Percentiles rank a stretch among this genome's conserved stretches.
These are phyloP conservation scores for Dictyostelium brefeldianum DNA, from an alignment of 78 protist genomes.

Conservation along the genomic window DNA sequence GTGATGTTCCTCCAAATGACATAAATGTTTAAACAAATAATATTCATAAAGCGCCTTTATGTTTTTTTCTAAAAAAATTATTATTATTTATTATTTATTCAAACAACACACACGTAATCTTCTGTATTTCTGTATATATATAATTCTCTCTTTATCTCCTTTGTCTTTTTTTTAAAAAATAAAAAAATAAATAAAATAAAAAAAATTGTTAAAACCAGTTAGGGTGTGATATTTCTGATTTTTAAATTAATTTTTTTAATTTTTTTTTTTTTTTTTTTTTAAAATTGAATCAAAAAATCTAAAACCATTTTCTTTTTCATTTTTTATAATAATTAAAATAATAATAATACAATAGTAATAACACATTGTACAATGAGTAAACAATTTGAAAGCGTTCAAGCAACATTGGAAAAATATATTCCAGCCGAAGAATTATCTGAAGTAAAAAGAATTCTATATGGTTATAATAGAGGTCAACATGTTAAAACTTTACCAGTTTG, in stretches of 20 bases:
- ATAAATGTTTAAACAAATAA: background rate
- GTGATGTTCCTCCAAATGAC: background rate
- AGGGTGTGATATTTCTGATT: no score
- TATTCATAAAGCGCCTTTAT: no score
- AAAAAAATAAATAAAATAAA: no score
- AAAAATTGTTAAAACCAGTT: no score
- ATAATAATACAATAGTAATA: background rate
- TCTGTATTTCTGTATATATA: no score
- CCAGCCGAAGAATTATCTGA: constrained; percentile 85
- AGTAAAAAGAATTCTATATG: constrained; percentile 87
- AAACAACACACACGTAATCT: background rate
- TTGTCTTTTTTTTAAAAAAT: no score
- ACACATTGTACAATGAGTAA: background rate
- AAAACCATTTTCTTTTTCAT: background rate
- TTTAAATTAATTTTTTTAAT: background rate
- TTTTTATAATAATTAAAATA: background rate
- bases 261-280: background rate
- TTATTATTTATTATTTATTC: background rate
- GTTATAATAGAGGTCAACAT: constrained; percentile 62
- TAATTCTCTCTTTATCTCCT: no score
- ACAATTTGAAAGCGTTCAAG: constrained; percentile 30
- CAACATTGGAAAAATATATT: constrained; percentile 57
- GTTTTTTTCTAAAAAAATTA: no score
- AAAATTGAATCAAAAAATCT: background rate
- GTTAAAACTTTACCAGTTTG: constrained; percentile 48